phyloP scores from a whole-genome alignment of 331 rosid species.

The Dryas integrifolia region DNA sequence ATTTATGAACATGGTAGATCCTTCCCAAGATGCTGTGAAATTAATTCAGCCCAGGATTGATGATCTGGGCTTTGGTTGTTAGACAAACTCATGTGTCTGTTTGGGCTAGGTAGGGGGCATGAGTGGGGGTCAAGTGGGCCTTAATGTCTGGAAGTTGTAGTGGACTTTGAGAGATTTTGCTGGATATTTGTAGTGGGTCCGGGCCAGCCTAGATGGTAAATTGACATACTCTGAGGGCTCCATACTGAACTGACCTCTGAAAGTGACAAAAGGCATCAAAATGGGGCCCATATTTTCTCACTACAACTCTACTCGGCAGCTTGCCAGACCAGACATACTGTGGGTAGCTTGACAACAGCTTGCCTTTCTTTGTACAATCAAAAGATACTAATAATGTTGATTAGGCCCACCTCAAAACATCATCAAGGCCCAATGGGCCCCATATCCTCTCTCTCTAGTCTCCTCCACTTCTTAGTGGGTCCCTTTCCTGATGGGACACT shows the following conservation, averaged over 20 bases:
- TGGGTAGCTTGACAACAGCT: conserved; percentile 41
- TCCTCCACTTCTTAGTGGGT: too few relatives aligned
- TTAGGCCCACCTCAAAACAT: conserved; percentile 36
- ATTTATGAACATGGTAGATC: not conserved
- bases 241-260: conserved; percentile 1
- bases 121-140: not conserved
- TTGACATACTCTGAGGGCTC: not conserved
- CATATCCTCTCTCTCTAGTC: too few relatives aligned
- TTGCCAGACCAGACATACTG: conserved; percentile 37
- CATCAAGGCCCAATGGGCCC: conserved; percentile 15
- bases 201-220: not conserved
- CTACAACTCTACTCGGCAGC: conserved; percentile 2
- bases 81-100: not conserved
- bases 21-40: not conserved
- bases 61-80: not conserved
- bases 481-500: conserved; percentile 15
- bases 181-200: not conserved
- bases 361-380: conserved; percentile 34
- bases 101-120: too few relatives aligned
- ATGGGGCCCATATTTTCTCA: conserved; percentile 27
- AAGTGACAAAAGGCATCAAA: conserved; percentile 27
- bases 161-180: not conserved
- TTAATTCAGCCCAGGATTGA: not conserved
- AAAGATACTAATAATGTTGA: conserved; percentile 19
- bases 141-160: not conserved